A percentile compares a stretch with the other conserved stretches of the same genome.
phyloP scores from a whole-genome alignment of 2,329 filamentous ascomycete genomes.

The Paecilomyces niveus region DNA sequence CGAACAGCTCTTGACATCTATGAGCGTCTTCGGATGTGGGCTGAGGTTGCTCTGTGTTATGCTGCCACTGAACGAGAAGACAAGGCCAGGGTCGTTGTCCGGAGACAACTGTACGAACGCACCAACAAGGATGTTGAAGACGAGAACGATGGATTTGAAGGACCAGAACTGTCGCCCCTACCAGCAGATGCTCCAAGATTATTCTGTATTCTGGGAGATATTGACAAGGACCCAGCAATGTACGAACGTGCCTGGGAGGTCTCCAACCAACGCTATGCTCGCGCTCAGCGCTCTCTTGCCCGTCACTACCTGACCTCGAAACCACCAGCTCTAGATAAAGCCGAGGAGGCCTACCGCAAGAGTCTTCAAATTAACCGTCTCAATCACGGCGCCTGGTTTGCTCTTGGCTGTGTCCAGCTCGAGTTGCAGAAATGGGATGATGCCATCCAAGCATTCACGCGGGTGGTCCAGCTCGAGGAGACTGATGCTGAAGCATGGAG shows the following conservation, averaged over 20 bases:
- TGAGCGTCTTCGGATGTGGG: constrained; percentile 86
- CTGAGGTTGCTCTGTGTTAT: constrained; percentile 86
- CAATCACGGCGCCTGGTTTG: constrained; percentile 79
- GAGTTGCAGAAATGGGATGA: constrained; percentile 69
- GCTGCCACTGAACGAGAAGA: constrained; percentile 73
- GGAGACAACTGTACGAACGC: constrained; percentile 69
- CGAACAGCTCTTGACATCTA: constrained; percentile 93
- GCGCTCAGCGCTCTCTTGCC: constrained; percentile 81
- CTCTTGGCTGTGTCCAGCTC: constrained; percentile 80
- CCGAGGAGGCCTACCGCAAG: constrained; percentile 68
- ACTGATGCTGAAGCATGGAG: constrained; percentile 90
- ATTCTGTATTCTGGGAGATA: constrained; percentile 88
- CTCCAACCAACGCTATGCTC: constrained; percentile 70
- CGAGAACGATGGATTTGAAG: constrained; percentile 54
- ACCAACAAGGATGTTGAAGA: constrained; percentile 43
- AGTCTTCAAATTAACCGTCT: constrained; percentile 74
- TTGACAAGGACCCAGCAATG: constrained; percentile 65
- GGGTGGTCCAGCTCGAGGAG: constrained; percentile 78
- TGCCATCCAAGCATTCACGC: constrained; percentile 74
- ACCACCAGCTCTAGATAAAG: constrained; percentile 54
- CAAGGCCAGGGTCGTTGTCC: constrained; percentile 69
- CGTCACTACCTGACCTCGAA: constrained; percentile 64
- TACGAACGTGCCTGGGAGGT: constrained; percentile 86
- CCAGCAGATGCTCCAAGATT: constrained; percentile 79
- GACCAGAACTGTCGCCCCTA: constrained; percentile 61